Evolutionary conservation across 805 yeast species (phyloP).

Genomic region (Zygoascus bituminiphila): DNA sequence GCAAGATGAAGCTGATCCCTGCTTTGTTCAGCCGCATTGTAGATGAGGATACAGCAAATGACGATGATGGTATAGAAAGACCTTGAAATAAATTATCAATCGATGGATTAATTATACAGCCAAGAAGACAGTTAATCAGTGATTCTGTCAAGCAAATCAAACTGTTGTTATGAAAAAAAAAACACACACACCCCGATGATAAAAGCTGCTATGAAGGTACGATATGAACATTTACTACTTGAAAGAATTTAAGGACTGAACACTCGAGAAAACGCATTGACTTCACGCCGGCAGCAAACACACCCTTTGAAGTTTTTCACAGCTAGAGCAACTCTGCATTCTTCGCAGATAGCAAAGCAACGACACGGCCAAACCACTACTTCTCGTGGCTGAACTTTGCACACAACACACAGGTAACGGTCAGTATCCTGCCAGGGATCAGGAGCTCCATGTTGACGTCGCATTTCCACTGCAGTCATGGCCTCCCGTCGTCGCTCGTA

Average conservation of each 20-base stretch:
- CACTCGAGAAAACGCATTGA: constrained; percentile 56
- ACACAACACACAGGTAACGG: constrained; percentile 57
- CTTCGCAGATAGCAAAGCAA: constrained; percentile 82
- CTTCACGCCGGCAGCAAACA: constrained; percentile 74
- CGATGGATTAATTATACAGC: too few species aligned
- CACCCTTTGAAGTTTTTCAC: constrained; percentile 68
- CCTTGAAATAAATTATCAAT: too few species aligned
- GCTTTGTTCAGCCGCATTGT: too few species aligned
- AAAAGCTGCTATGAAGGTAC: not conserved
- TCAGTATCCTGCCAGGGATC: not conserved
- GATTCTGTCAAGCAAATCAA: too few species aligned
- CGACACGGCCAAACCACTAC: constrained; percentile 89
- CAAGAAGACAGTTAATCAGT: too few species aligned
- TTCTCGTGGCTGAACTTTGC: constrained; percentile 66
- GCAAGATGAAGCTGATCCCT: too few species aligned
- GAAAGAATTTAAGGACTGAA: constrained; percentile 40
- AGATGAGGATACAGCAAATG: too few species aligned
- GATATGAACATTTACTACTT: not conserved
- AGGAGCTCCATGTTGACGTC: not conserved
- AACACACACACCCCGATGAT: not conserved
- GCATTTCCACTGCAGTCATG: not conserved
- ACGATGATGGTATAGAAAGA: too few species aligned
- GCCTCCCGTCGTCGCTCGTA: not conserved
- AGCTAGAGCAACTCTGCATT: constrained; percentile 67
- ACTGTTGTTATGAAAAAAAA: too few species aligned